phyloP scores from a whole-genome alignment of 2,329 filamentous ascomycete species.

The Allantophomopsis lycopodina region DNA sequence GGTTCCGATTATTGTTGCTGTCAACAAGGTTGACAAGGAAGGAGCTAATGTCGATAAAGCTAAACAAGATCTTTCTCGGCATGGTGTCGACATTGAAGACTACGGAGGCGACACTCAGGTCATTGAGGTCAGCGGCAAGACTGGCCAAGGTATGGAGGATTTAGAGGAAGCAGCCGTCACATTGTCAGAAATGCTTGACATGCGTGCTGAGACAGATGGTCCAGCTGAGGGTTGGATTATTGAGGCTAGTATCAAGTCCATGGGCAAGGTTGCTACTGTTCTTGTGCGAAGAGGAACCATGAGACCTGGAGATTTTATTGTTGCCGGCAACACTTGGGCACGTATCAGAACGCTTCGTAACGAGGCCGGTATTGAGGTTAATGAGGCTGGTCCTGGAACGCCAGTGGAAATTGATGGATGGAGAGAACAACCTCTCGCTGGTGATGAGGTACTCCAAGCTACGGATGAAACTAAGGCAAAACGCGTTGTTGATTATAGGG shows the following conservation, averaged over 20 bases:
- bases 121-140: conserved; percentile 84
- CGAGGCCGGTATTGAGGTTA: conserved; percentile 62
- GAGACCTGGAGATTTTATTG: conserved; percentile 65
- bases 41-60: conserved; percentile 70
- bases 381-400: conserved; percentile 70
- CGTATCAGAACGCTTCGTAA: conserved; percentile 75
- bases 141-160: conserved; percentile 79
- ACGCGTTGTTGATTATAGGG: conserved; percentile 62
- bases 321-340: conserved; percentile 81
- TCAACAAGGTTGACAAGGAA: conserved; percentile 93
- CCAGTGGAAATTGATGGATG: conserved; percentile 93
- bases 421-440: conserved; percentile 74
- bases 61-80: conserved; percentile 70
- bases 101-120: conserved; percentile 90
- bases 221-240: conserved; percentile 87
- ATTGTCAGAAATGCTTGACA: conserved; percentile 79
- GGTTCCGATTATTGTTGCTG: conserved; percentile 92
- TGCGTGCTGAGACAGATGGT: conserved; percentile 65
- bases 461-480: conserved; percentile 66
- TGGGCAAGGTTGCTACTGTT: conserved; percentile 76
- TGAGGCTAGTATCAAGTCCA: conserved; percentile 76
- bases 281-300: conserved; percentile 82
- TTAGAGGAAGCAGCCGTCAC: conserved; percentile 84
- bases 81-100: conserved; percentile 88
- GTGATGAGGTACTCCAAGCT: conserved; percentile 78